phyloP scores from a whole-genome alignment of 2,329 filamentous ascomycete genomes.

The Podosphaera leucotricha region DNA sequence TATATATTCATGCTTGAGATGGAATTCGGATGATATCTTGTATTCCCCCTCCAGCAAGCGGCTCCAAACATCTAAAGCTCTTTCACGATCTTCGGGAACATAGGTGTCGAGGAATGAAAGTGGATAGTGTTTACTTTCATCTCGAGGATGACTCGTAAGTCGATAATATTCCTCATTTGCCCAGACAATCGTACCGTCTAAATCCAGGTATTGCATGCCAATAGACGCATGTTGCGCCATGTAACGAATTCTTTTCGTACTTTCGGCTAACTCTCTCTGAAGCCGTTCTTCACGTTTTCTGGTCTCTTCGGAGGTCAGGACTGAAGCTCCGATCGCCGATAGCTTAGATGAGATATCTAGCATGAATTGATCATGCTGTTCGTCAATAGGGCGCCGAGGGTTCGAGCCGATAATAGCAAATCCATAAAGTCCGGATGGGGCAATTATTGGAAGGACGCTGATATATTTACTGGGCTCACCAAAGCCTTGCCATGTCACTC shows the following conservation, averaged over 20 bases:
- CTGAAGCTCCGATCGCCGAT: slow-evolving; percentile 8
- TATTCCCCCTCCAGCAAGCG: slow-evolving; percentile 5
- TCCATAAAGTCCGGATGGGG: slow-evolving; percentile 6
- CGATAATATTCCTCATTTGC: slow-evolving; percentile 12
- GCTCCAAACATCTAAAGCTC: slow-evolving; percentile 7
- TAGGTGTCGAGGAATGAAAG: slow-evolving; percentile 9
- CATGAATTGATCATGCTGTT: slow-evolving; percentile 10
- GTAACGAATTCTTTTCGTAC: slow-evolving; percentile 8
- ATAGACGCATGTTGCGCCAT: slow-evolving; percentile 14
- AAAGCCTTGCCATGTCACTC: slow-evolving; percentile 9
- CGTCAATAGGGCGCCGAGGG: slow-evolving; percentile 10
- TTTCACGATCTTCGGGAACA: slow-evolving; percentile 7
- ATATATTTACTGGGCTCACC: slow-evolving; percentile 8
- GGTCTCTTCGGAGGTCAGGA: slow-evolving; percentile 9
- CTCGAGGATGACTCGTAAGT: slow-evolving; percentile 7
- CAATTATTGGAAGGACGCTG: slow-evolving; percentile 9
- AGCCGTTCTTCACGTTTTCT: slow-evolving; percentile 6
- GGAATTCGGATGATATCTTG: slow-evolving; percentile 9
- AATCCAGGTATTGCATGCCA: slow-evolving; percentile 11
- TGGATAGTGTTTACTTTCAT: slow-evolving; percentile 4
- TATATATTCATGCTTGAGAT: slow-evolving; percentile 10
- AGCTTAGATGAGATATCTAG: slow-evolving; percentile 9
- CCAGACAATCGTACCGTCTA: slow-evolving; percentile 10
- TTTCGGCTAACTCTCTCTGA: slow-evolving; percentile 7
- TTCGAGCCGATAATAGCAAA: slow-evolving; percentile 11